Percentiles rank a stretch among this genome's conserved stretches.
phyloP scores from a whole-genome alignment of 345 rosid genomes.

The Gossypium turneri region DNA sequence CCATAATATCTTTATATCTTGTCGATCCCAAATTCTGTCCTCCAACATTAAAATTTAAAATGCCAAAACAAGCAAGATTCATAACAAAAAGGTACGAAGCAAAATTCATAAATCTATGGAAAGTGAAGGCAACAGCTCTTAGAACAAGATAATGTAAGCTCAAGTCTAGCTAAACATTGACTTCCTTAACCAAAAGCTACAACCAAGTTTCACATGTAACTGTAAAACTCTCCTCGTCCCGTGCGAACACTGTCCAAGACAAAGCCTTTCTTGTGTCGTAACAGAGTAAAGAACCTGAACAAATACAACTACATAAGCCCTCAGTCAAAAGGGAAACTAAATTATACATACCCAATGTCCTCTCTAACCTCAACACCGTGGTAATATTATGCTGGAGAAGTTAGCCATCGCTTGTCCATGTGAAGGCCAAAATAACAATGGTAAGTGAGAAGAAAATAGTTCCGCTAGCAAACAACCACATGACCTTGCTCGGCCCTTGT shows the following conservation, averaged over 20 bases:
- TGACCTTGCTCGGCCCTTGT: slow-evolving; percentile 33
- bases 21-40: too few relatives aligned
- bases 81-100: background rate
- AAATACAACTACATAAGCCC: background rate
- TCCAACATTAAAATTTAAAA: background rate
- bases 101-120: background rate
- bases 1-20: too few relatives aligned
- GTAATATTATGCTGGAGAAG: background rate
- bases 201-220: background rate
- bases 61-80: background rate
- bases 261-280: background rate
- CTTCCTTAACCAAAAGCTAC: background rate
- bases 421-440: slow-evolving; percentile 66
- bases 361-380: background rate
- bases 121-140: background rate
- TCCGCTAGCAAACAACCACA: slow-evolving; percentile 64
- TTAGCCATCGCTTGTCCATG: slow-evolving; percentile 79
- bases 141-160: background rate
- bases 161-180: background rate
- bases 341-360: background rate
- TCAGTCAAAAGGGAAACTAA: background rate
- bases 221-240: background rate
- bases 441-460: slow-evolving; percentile 52
- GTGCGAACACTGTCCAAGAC: background rate
- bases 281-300: background rate